phyloP scores from a whole-genome alignment of 1,139 yeast genomes.

The Suhomyces taliae region DNA sequence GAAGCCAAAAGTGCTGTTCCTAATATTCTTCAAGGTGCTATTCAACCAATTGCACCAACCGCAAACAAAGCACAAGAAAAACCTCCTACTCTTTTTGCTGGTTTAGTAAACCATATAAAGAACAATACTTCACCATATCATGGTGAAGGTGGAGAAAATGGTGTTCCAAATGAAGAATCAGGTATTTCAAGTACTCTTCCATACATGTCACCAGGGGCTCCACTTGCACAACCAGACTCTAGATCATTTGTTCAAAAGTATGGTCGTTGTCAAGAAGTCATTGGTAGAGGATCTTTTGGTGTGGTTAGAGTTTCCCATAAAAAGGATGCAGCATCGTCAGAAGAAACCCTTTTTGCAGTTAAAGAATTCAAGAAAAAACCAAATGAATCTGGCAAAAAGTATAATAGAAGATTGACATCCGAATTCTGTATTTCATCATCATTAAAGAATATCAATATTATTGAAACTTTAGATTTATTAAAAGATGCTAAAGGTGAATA shows the following conservation, averaged over 20 bases:
- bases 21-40: constrained; percentile 37
- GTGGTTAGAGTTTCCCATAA: constrained; percentile 50
- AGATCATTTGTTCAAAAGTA: constrained; percentile 50
- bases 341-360: constrained; percentile 46
- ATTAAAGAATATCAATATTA: constrained; percentile 56
- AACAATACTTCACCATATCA: constrained; percentile 30
- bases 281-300: constrained; percentile 51
- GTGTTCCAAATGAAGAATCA: not conserved
- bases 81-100: constrained; percentile 82
- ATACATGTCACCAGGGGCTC: not conserved
- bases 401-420: constrained; percentile 44
- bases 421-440: constrained; percentile 52
- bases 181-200: constrained; percentile 1
- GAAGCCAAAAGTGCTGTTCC: constrained; percentile 89
- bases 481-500: constrained; percentile 91
- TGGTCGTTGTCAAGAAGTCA: constrained; percentile 51
- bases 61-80: constrained; percentile 20
- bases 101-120: constrained; percentile 70
- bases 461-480: constrained; percentile 80
- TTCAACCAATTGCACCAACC: constrained; percentile 11
- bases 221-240: constrained; percentile 25
- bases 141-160: constrained; percentile 9
- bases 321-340: constrained; percentile 19
- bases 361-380: constrained; percentile 46
- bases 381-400: constrained; percentile 47